Evolutionary conservation across 2,329 filamentous ascomycete species (phyloP).

Genomic region (Ophiostoma ips): DNA sequence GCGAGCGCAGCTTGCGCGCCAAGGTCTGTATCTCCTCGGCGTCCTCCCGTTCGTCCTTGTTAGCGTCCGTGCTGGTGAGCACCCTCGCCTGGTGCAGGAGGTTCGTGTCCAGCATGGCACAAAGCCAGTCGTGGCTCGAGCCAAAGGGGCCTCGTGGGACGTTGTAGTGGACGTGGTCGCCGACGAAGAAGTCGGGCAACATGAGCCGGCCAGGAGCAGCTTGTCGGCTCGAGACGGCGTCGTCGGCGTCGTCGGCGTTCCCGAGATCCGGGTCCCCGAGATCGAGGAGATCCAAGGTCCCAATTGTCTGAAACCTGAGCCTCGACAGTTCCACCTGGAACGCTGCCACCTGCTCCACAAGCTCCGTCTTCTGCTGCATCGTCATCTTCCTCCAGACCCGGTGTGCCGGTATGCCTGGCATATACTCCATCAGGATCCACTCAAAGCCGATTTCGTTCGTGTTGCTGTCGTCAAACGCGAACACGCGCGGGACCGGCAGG

Average conservation of each 20-base stretch:
- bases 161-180: background rate
- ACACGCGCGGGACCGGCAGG: background rate
- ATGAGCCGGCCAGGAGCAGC: background rate
- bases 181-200: background rate
- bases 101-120: background rate
- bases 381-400: background rate
- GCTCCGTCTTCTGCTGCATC: background rate
- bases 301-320: background rate
- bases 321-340: background rate
- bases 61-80: background rate
- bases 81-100: background rate
- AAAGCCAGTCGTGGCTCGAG: background rate
- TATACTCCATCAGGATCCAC: background rate
- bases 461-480: background rate
- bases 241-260: background rate
- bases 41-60: background rate
- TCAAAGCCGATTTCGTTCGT: background rate
- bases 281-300: background rate
- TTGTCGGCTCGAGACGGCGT: background rate
- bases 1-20: background rate
- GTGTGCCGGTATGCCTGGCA: background rate
- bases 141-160: background rate
- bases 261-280: background rate
- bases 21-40: background rate
- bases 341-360: background rate